These are phyloP conservation scores for Purshia tridentata DNA, from an alignment of 306 rosid genomes.

Conservation along the genomic window DNA sequence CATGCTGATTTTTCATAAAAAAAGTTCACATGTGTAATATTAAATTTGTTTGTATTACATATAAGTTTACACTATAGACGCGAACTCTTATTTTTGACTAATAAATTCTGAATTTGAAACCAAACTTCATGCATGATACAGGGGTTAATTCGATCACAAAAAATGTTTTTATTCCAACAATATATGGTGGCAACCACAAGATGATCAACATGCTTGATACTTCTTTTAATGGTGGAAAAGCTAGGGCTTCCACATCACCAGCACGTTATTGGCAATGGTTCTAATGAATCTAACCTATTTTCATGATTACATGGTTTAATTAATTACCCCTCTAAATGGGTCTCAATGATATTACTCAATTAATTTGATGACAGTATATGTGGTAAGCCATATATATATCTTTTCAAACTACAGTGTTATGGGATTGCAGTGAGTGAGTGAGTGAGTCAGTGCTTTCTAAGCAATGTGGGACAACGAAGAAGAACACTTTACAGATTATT, in stretches of 20 bases:
- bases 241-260: not conserved
- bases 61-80: too few species aligned
- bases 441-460: not conserved
- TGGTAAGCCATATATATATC: too few species aligned
- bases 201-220: too few species aligned
- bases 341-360: not conserved
- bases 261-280: not conserved
- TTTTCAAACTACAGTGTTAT: not conserved
- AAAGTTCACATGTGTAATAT: too few species aligned
- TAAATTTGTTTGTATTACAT: too few species aligned
- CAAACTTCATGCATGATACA: too few species aligned
- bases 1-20: too few species aligned
- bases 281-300: not conserved
- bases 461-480: slow-evolving; percentile 1
- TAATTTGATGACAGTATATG: not conserved
- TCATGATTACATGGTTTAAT: not conserved
- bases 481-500: slow-evolving; percentile 5
- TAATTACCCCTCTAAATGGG: not conserved
- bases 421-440: slow-evolving; percentile 9
- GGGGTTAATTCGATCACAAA: too few species aligned
- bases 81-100: too few species aligned
- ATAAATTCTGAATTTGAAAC: too few species aligned
- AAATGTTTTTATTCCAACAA: too few species aligned
- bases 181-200: too few species aligned
- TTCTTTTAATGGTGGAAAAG: not conserved